phyloP scores from a whole-genome alignment of 257 asterid genomes.

The Nicotiana undulata region DNA sequence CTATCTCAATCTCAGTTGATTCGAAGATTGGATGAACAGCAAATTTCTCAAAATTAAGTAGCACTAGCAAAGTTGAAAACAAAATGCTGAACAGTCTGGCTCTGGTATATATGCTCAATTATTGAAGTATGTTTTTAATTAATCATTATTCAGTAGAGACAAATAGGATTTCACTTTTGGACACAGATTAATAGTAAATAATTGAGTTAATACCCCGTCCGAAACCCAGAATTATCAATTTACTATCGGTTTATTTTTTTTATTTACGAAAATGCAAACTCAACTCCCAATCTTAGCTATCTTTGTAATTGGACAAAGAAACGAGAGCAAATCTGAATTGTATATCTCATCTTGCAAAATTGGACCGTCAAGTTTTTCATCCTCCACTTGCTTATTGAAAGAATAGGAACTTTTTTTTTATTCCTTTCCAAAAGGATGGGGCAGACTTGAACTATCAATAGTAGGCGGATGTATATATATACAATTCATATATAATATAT shows the following conservation, averaged over 20 bases:
- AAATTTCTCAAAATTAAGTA: not conserved
- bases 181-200: not conserved
- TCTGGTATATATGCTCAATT: not conserved
- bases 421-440: too few relatives aligned
- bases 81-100: not conserved
- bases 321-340: not conserved
- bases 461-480: too few relatives aligned
- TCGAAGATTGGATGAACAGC: not conserved
- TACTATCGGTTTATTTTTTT: too few relatives aligned
- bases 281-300: too few relatives aligned
- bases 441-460: too few relatives aligned
- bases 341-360: not conserved
- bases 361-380: not conserved
- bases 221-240: too few relatives aligned
- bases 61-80: too few relatives aligned
- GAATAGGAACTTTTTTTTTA: too few relatives aligned
- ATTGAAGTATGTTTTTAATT: not conserved
- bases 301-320: not conserved
- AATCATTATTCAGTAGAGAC: not conserved
- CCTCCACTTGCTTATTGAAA: not conserved
- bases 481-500: too few relatives aligned
- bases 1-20: not conserved
- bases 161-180: not conserved
- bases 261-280: too few relatives aligned
- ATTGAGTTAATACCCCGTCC: not conserved